Evolutionary conservation across 352 stramenopile species (phyloP).

Genomic region (Phytophthora ramorum): DNA sequence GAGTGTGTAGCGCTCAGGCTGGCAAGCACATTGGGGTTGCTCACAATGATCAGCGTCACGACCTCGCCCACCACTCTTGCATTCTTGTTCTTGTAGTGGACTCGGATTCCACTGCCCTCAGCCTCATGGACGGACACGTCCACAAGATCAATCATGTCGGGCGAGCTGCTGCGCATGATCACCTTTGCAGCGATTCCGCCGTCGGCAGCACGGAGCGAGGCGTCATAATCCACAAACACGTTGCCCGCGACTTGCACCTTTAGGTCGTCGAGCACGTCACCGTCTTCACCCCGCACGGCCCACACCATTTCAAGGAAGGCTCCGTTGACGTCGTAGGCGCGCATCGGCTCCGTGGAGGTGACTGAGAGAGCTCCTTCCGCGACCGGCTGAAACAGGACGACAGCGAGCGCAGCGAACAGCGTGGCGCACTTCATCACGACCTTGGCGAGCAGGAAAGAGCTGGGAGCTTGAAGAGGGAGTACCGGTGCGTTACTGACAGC

Average conservation of each 20-base stretch:
- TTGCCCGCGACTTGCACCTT: slow-evolving; percentile 39
- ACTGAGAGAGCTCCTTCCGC: slow-evolving; percentile 18
- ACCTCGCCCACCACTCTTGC: slow-evolving; percentile 33
- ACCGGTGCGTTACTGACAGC: slow-evolving; percentile 5
- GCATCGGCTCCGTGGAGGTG: slow-evolving; percentile 11
- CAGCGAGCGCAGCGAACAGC: slow-evolving; percentile 8
- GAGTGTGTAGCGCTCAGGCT: slow-evolving; percentile 10
- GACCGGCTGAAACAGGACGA: slow-evolving; percentile 6
- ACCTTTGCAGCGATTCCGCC: slow-evolving; percentile 32
- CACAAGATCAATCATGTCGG: slow-evolving; percentile 37
- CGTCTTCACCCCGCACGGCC: slow-evolving; percentile 27
- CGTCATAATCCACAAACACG: slow-evolving; percentile 52
- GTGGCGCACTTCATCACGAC: slow-evolving; percentile 17
- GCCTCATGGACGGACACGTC: slow-evolving; percentile 38
- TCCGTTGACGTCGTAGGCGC: slow-evolving; percentile 10
- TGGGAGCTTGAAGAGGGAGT: not conserved
- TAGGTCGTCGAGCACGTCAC: slow-evolving; percentile 27
- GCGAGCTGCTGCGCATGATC: slow-evolving; percentile 35
- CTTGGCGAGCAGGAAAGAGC: not conserved
- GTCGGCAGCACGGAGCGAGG: slow-evolving; percentile 20
- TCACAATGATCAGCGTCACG: slow-evolving; percentile 41
- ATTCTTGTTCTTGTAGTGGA: slow-evolving; percentile 59
- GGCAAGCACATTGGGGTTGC: slow-evolving; percentile 29
- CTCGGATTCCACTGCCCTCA: slow-evolving; percentile 30
- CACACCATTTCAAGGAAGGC: slow-evolving; percentile 40